Evolutionary conservation across 2,329 filamentous ascomycete species (phyloP).

Genomic region (Nothophoma quercina): DNA sequence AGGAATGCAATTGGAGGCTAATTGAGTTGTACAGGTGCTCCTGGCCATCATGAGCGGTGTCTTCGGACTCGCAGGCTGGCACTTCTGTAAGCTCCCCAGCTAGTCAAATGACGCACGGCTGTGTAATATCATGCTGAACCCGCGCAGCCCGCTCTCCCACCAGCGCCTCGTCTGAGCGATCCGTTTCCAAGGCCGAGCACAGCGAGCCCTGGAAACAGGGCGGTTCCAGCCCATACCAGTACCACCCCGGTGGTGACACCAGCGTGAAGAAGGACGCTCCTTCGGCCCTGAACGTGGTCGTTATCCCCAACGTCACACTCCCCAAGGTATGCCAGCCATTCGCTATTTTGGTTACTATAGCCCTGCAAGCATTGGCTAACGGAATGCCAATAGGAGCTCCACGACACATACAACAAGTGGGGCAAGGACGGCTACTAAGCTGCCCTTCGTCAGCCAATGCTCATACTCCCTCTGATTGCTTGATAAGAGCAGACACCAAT

Average conservation of each 20-base stretch:
- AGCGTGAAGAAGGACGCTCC: slow-evolving; percentile 86
- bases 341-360: not conserved
- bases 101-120: slow-evolving; percentile 6
- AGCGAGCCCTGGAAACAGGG: slow-evolving; percentile 91
- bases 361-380: slow-evolving; percentile 13
- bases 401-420: slow-evolving; percentile 99
- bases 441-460: not conserved
- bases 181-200: slow-evolving; percentile 75
- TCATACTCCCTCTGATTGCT: slow-evolving; percentile 16
- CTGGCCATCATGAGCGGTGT: slow-evolving; percentile 89
- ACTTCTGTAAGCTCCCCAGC: slow-evolving; percentile 69
- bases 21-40: slow-evolving; percentile 71
- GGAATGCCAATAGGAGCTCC: slow-evolving; percentile 69
- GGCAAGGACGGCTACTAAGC: slow-evolving; percentile 87
- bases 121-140: slow-evolving; percentile 21
- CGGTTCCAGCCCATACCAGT: slow-evolving; percentile 66
- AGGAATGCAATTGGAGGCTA: slow-evolving; percentile 24
- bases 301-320: slow-evolving; percentile 91
- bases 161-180: slow-evolving; percentile 78
- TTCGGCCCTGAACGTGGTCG: slow-evolving; percentile 92
- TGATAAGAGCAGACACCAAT: slow-evolving; percentile 18
- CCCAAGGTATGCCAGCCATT: slow-evolving; percentile 65
- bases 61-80: slow-evolving; percentile 88
- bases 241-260: slow-evolving; percentile 81
- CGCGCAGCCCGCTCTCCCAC: slow-evolving; percentile 81